Percentiles rank a stretch among this genome's conserved stretches.
These are phyloP conservation scores for Tetrahymena elliotti DNA, from an alignment of 73 alveolate genomes.

Conservation along the genomic window DNA sequence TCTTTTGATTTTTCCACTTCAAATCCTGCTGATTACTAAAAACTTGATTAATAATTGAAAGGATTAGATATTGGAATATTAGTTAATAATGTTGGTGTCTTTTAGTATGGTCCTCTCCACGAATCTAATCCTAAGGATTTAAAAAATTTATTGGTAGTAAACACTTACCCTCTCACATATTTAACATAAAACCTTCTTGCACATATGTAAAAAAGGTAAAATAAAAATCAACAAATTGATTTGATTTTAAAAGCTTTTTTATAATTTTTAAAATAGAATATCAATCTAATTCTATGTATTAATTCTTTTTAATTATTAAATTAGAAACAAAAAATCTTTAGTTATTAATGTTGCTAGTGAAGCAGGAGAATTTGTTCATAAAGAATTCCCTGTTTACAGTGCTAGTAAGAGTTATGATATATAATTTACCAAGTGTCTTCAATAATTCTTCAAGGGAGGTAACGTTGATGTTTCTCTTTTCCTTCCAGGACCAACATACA, in stretches of 20 bases:
- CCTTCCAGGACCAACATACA: not conserved
- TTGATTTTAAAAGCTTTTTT: too few relatives aligned
- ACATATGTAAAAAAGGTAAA: not conserved
- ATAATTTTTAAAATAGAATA: too few relatives aligned
- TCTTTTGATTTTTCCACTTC: constrained; percentile 31
- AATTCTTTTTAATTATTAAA: not conserved
- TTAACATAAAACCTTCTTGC: not conserved
- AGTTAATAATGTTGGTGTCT: constrained; percentile 27
- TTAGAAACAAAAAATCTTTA: not conserved
- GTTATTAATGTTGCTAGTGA: not conserved
- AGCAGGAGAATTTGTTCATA: not conserved
- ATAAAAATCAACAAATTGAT: too few relatives aligned
- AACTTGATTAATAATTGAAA: not conserved
- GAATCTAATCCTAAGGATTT: not conserved
- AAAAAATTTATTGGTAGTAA: not conserved
- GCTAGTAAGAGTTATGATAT: not conserved
- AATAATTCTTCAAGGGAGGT: not conserved
- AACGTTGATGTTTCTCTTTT: not conserved
- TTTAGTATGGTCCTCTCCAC: constrained; percentile 5
- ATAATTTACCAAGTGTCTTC: not conserved
- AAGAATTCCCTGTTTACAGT: not conserved
- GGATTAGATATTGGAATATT: constrained; percentile 25
- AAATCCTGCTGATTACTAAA: not conserved
- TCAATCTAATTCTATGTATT: too few relatives aligned
- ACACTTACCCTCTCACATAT: not conserved